Evolutionary conservation across 495 filamentous ascomycete species (phyloP).

Genomic region (Penicillium chermesinum): DNA sequence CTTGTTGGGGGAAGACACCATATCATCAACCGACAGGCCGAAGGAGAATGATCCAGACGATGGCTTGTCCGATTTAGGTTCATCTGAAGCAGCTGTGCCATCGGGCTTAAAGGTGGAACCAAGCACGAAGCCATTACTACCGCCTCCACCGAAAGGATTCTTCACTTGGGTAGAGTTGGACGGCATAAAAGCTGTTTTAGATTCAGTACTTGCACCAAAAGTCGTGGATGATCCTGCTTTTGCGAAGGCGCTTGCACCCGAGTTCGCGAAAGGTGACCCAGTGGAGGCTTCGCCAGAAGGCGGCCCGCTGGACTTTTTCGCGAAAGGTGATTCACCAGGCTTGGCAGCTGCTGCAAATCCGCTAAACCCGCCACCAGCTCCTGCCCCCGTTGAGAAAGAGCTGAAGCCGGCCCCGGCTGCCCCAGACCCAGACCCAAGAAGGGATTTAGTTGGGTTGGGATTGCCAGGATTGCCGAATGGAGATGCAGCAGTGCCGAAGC

Average conservation of each 20-base stretch:
- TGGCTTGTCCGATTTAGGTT: constrained; percentile 44
- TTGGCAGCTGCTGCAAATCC: constrained; percentile 27
- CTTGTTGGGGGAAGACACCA: constrained; percentile 20
- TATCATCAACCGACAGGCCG: constrained; percentile 25
- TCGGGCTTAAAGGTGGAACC: constrained; percentile 79
- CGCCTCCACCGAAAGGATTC: constrained; percentile 48
- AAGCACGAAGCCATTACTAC: constrained; percentile 57
- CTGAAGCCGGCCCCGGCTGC: constrained; percentile 36
- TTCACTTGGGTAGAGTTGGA: constrained; percentile 34
- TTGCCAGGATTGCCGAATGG: constrained; percentile 38
- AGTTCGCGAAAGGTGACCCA: constrained; percentile 12
- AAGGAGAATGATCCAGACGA: constrained; percentile 34
- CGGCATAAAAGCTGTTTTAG: constrained; percentile 29
- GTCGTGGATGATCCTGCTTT: constrained; percentile 9
- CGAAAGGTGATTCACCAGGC: not conserved
- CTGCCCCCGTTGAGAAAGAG: constrained; percentile 21
- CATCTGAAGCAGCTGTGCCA: constrained; percentile 55
- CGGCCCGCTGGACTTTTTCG: constrained; percentile 14
- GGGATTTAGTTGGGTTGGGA: constrained; percentile 25
- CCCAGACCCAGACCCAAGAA: constrained; percentile 21
- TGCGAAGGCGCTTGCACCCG: constrained; percentile 1
- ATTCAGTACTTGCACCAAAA: constrained; percentile 26
- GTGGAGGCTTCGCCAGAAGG: constrained; percentile 23
- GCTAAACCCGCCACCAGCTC: constrained; percentile 26
- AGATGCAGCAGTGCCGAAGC: constrained; percentile 47